Evolutionary conservation across 345 rosid species (phyloP), one percentile per base, ranked within the genome.

Genomic region (Draba incana): DNA sequence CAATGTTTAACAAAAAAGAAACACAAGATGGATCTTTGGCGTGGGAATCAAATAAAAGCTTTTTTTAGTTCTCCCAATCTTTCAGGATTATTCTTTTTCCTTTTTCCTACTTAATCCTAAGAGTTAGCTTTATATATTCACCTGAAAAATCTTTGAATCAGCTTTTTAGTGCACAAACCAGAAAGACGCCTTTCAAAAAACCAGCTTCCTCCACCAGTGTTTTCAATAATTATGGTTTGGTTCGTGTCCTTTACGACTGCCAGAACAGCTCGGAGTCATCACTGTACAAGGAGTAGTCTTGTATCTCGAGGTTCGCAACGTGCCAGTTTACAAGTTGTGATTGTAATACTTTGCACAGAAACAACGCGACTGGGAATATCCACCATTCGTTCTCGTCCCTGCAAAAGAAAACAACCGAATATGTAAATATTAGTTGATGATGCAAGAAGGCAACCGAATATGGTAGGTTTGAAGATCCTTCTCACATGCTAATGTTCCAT

Each of bases 351-450:
- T 92, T 92, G 83, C 95, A 86, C 11, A 86, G 39, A 42, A 84
- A 31, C 77, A 89, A 77, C 49, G 95, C 96, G 3, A 81, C 79
- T 44, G 98, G 92, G 67, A 92, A 92, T 85, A 89, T 78, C 98
- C 98, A 92, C 98, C 96, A 92, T 73, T 86, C 98, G 33, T 92
- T 88, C 79, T 92, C 98, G 69, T 92, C 98, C 97, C 98, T 89
- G 68, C 77, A 67, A 54, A n/a, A 15, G 6, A 15, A 25, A 62
- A 16, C 3, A 2, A 23, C 5, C n/a, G 5, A 13, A 23, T 27
- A 33, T 47, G 23, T 20, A 3, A 23, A 11, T 6, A 28, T 70
- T 57, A 57, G 63, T 57, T 33, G 58, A 14, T 69, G 67, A 27
- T n/a, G 33, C 46, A 69, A 59, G 50, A 49, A 53, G 2, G 13